Percentiles rank a stretch among this genome's conserved stretches.
Evolutionary conservation across 164 flowering plant genomes (phyloP).

Genomic region (Chimonanthus praecox): DNA sequence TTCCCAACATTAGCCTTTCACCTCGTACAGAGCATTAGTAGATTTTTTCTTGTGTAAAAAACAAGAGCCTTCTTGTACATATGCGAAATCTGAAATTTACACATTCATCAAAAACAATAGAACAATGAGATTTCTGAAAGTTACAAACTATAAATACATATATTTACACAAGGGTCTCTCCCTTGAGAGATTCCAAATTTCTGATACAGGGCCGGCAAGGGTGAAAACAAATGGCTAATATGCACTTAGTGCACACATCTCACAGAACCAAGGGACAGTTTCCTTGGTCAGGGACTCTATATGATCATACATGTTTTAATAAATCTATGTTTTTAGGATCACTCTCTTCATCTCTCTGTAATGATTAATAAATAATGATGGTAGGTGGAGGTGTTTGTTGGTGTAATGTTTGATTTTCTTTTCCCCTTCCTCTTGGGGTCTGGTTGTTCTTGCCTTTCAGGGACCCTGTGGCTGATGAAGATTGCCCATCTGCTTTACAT

Average conservation of each 20-base stretch:
- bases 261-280: conserved; percentile 5
- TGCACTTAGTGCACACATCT: conserved; percentile 1
- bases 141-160: neutral
- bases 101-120: neutral
- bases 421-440: neutral
- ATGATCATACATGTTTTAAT: neutral
- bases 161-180: neutral
- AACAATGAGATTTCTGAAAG: neutral
- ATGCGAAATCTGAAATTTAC: neutral
- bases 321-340: neutral
- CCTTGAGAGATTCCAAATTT: neutral
- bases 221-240: neutral
- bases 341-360: neutral
- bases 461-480: too few species aligned
- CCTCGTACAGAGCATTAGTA: too few species aligned
- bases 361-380: neutral
- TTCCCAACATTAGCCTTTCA: too few species aligned
- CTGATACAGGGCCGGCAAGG: neutral
- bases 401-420: neutral
- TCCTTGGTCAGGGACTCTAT: conserved; percentile 6
- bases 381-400: neutral
- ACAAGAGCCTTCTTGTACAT: too few species aligned
- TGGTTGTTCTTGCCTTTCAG: neutral
- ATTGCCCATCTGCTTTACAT: too few species aligned
- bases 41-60: too few species aligned